Base-by-base conservation (phyloP, 2,329 filamentous ascomycete genomes). In the Zymoseptoria brevis region DNA sequence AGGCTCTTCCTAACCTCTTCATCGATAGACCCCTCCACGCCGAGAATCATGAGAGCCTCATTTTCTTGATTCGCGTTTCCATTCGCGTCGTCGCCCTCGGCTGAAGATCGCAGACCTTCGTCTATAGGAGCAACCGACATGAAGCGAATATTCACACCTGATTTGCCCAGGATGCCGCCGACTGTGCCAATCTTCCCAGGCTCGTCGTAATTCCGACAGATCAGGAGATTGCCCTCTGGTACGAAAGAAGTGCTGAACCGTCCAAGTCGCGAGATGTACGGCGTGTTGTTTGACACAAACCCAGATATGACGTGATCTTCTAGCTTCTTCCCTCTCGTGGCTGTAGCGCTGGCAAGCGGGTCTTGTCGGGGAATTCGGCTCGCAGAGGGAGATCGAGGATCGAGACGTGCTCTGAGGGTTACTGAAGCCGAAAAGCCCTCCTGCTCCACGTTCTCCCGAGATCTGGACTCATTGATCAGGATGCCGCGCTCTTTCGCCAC, bases 171-270 rank as follows among this genome's bases (percentile, higher is more conserved):
- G 55, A 85, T 80, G 59, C 80, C 85, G 0, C 89, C 89, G 2
- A 94, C 89, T 45, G 85, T 84, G 1, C 89, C 89, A 71, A 94
- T 93, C 78, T 91, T 92, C 9, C 89, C 89, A 0, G 88, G 88
- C 63, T 86, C 81, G 69, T 94, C 89, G 68, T 89, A 91, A 75
- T 93, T 93, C 69, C 90, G 83, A 67, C 90, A 82, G 60, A 93
- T 87, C n/a, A 92, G 77, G 60, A 93, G 72, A 0, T 84, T 89
- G 0, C 89, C 89, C 60, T 87, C 82, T 0, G 89, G 88, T 9
- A 83, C 79, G 64, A 94, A 93, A 4, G 83, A 84, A 0, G 87
- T 87, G 48, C 81, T 83, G 75, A 93, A 94, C 1, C 86, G 81
- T 67, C 85, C 88, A 8, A 94, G 75, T 24, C 87, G 83, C 26